Conservation (phyloP, 257 asterid genomes). For the Solanum acaule region DNA sequence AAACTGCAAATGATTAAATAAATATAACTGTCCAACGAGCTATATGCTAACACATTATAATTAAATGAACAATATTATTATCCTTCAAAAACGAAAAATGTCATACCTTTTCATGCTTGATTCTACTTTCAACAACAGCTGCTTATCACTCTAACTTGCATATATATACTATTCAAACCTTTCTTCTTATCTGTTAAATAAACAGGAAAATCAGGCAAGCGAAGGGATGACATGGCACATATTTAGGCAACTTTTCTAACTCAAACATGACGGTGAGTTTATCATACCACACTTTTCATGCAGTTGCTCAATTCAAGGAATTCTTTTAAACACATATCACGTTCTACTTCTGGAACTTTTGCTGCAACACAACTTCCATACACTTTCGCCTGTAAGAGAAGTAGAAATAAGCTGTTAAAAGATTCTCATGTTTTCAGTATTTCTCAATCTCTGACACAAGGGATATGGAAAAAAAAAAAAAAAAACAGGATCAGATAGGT, state of each 20-base stretch:
- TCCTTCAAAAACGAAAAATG: background rate
- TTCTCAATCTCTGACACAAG: background rate
- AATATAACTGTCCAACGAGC: background rate
- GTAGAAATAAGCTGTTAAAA: background rate
- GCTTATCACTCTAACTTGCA: background rate
- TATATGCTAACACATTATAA: background rate
- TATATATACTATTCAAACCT: slow-evolving; percentile 29
- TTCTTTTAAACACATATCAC: slow-evolving; percentile 75
- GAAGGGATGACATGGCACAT: background rate
- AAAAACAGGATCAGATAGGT: background rate
- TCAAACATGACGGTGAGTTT: background rate
- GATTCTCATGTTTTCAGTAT: background rate
- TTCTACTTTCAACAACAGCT: background rate
- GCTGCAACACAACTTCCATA: slow-evolving; percentile 80
- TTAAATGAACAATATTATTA: background rate
- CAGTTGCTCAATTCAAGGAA: slow-evolving; percentile 62
- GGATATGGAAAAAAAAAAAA: background rate
- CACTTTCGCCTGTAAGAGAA: slow-evolving; percentile 49
- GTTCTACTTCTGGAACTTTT: slow-evolving; percentile 77
- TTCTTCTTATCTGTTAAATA: slow-evolving; percentile 49
- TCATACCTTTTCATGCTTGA: slow-evolving; percentile 5
- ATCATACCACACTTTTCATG: slow-evolving; percentile 72
- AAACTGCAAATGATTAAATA: background rate
- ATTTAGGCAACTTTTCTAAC: background rate
- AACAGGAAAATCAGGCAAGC: slow-evolving; percentile 1